Percentiles rank a stretch among this genome's conserved stretches.
Evolutionary conservation across 257 asterid species (phyloP).

Genomic region (Capsicum chinense): DNA sequence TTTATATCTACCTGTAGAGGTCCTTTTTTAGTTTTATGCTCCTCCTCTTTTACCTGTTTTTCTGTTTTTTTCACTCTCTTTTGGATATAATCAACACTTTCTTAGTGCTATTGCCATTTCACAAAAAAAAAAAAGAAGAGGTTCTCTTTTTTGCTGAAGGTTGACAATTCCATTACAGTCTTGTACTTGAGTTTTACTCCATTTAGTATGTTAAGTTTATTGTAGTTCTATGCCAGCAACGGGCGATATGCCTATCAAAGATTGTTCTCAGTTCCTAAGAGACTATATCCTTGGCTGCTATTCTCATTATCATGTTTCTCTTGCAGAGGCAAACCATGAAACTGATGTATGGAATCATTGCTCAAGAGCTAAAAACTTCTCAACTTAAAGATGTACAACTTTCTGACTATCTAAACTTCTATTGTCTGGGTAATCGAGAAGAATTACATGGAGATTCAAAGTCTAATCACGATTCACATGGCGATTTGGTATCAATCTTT

Average conservation of each 20-base stretch:
- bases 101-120: conserved; percentile 11
- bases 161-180: conserved; percentile 15
- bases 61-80: background rate
- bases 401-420: conserved; percentile 53
- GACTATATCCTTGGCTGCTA: background rate
- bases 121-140: background rate
- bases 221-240: background rate
- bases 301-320: conserved; percentile 28
- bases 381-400: conserved; percentile 45
- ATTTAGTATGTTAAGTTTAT: background rate
- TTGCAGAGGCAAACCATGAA: conserved; percentile 66
- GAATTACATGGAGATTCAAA: conserved; percentile 36
- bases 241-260: background rate
- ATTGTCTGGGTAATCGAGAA: conserved; percentile 64
- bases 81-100: background rate
- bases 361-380: conserved; percentile 45
- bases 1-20: background rate
- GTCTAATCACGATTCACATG: conserved; percentile 35
- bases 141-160: background rate
- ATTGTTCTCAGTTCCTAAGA: conserved; percentile 13
- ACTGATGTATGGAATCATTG: conserved; percentile 58
- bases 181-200: background rate
- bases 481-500: conserved; percentile 43
- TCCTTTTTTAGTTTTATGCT: background rate
- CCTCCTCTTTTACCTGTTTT: conserved; percentile 16